Evolutionary conservation across 1,139 yeast species (phyloP), one percentile per base, ranked within the genome.

Genomic region (Suhomyces bribrorum): DNA sequence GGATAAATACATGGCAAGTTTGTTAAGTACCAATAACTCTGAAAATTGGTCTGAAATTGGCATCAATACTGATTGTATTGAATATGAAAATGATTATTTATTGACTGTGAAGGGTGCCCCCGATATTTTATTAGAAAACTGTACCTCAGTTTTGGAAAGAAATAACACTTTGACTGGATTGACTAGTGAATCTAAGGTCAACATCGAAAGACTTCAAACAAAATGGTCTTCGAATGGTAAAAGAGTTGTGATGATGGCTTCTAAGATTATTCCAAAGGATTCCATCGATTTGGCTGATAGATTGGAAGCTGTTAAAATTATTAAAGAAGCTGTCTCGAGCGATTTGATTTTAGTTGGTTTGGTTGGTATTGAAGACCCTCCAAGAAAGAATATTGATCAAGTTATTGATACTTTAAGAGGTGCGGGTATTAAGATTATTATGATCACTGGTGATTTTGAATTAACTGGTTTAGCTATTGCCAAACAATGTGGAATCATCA

Each of bases 381-480:
- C 77, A 31, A 64, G 75, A 46, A 65, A 62, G 30, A 74, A 64
- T 23, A 66, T 73, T 31, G 62, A 59, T n/a, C 58, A 59, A 7
- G 74, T 71, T 12, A 62, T 74, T 32, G 41, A 50, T 3, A 61
- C 56, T 3, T 61, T 73, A 34, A 62, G 73, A 40, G 56, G 53
- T n/a, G 81, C 81, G 15, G 79, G 81, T 14, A 65, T 75, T 32
- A 71, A 71, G 35, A 59, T 73, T 16, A 64, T 70, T 14, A 76
- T 76, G 81, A 74, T 75, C 26, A 76, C 81, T 20, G 81, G 81
- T 37, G 82, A 76, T 51, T 74, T 67, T 47, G 75, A 70, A 44
- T 55, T 72, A 24, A 76, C 81, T n/a, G 82, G 79, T 5, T 61
- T 67, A 31, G 69, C 79, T 3, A 76, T 77, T 52, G 79, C 79